A percentile compares a stretch with the other conserved stretches of the same genome.
These are phyloP conservation scores for Gossypium sturtianum DNA, from an alignment of 345 rosid species.

Conservation along the genomic window DNA sequence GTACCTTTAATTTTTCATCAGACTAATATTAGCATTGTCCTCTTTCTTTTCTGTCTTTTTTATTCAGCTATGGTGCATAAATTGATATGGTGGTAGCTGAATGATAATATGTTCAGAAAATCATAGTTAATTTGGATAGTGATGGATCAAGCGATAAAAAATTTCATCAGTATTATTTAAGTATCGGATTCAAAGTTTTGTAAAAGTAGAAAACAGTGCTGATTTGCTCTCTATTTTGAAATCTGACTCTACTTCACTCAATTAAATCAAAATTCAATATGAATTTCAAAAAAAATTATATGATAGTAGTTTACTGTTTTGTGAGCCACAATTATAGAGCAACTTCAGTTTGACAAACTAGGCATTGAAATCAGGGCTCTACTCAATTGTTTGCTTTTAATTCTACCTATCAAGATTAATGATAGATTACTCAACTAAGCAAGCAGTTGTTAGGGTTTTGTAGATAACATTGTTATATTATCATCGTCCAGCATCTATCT, in stretches of 20 bases:
- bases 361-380: not conserved
- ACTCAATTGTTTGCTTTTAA: not conserved
- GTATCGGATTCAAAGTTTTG: too few species aligned
- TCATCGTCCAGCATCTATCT: too few species aligned
- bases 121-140: too few species aligned
- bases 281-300: too few species aligned
- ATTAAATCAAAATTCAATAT: too few species aligned
- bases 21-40: constrained; percentile 12
- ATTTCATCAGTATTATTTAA: too few species aligned
- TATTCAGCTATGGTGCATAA: not conserved
- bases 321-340: constrained; percentile 12
- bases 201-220: too few species aligned
- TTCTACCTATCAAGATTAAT: not conserved
- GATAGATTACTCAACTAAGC: constrained; percentile 8
- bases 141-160: too few species aligned
- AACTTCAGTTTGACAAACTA: constrained; percentile 13
- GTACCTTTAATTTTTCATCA: constrained; percentile 8
- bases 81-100: not conserved
- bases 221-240: too few species aligned
- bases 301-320: not conserved
- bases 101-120: not conserved
- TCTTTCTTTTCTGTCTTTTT: not conserved
- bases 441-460: not conserved
- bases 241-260: too few species aligned
- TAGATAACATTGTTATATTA: not conserved